Evolutionary conservation across 441 rosid species (phyloP).

Genomic region (Brassica balearica): DNA sequence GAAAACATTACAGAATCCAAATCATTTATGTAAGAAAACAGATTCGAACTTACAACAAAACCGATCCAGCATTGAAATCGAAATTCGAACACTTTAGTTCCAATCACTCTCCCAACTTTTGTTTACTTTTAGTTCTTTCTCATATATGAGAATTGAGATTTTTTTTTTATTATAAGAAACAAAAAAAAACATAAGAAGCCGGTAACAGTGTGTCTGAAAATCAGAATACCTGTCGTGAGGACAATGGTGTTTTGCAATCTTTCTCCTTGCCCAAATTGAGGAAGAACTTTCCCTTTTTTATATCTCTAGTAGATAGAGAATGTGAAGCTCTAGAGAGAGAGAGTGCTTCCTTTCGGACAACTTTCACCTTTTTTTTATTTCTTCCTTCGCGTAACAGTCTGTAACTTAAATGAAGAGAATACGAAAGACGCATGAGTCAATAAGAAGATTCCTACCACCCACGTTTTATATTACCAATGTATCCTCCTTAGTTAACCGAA

Average conservation of each 20-base stretch:
- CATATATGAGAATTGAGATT: neutral
- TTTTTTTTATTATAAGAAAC: neutral
- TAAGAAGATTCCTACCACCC: conserved; percentile 23
- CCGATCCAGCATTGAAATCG: conserved; percentile 1
- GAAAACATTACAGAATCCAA: conserved; percentile 1
- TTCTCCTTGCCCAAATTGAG: neutral
- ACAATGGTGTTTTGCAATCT: conserved; percentile 15
- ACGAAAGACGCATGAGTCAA: conserved; percentile 35
- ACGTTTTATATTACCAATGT: conserved; percentile 12
- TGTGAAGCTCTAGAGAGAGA: conserved; percentile 22
- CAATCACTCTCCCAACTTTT: neutral
- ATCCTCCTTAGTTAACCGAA: conserved; percentile 9
- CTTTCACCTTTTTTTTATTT: conserved; percentile 16
- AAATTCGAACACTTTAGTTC: neutral
- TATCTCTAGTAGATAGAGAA: conserved; percentile 22
- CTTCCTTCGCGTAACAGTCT: conserved; percentile 42
- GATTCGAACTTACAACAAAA: neutral
- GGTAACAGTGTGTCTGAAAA: conserved; percentile 11
- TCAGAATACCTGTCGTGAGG: conserved; percentile 16
- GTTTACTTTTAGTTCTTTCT: neutral
- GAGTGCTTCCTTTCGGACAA: conserved; percentile 32
- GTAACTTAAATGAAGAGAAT: conserved; percentile 19
- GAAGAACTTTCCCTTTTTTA: conserved; percentile 20
- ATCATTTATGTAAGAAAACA: neutral
- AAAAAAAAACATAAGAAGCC: neutral